A percentile compares a stretch with the other conserved stretches of the same genome.
These are phyloP conservation scores for Aspergillus sp. DNA, from an alignment of 2,329 filamentous ascomycete species.

Conservation along the genomic window DNA sequence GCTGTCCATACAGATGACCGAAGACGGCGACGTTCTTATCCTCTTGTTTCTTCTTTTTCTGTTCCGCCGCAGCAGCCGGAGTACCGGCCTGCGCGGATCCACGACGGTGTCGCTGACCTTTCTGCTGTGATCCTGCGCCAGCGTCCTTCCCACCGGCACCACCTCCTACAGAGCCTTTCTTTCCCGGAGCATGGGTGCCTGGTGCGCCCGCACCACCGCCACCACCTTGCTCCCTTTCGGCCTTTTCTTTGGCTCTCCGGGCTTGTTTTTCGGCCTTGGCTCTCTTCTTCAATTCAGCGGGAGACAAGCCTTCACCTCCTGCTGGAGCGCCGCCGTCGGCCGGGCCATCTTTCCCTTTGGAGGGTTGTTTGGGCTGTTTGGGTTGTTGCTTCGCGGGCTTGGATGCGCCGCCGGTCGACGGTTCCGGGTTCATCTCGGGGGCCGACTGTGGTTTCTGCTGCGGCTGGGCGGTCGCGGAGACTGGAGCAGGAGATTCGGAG, in stretches of 20 bases:
- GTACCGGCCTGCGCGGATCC: constrained; percentile 36
- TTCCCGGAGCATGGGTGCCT: constrained; percentile 16
- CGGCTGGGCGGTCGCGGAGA: constrained; percentile 2
- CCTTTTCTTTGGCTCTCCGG: constrained; percentile 69
- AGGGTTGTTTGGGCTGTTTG: constrained; percentile 14
- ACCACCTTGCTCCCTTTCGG: constrained; percentile 47
- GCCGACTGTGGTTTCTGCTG: constrained; percentile 12
- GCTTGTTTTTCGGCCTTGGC: constrained; percentile 91
- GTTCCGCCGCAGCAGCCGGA: constrained; percentile 36
- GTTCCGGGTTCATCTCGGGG: constrained; percentile 16
- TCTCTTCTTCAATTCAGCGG: constrained; percentile 80
- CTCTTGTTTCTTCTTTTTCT: constrained; percentile 55
- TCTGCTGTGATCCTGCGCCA: constrained; percentile 24
- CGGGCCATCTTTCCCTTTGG: constrained; percentile 24
- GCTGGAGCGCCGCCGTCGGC: constrained; percentile 22
- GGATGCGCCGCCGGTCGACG: constrained; percentile 21
- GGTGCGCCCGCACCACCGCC: constrained; percentile 25
- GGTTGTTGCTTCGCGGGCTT: constrained; percentile 16
- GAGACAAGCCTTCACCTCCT: constrained; percentile 36
- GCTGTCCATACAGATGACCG: constrained; percentile 77
- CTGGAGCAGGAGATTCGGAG: constrained; percentile 15
- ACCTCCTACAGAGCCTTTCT: constrained; percentile 28
- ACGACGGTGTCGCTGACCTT: constrained; percentile 33
- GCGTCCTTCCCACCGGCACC: constrained; percentile 18
- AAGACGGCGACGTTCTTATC: constrained; percentile 72